These are phyloP conservation scores for Russula vinacea DNA, from an alignment of 768 basidiomycete species.

Conservation along the genomic window DNA sequence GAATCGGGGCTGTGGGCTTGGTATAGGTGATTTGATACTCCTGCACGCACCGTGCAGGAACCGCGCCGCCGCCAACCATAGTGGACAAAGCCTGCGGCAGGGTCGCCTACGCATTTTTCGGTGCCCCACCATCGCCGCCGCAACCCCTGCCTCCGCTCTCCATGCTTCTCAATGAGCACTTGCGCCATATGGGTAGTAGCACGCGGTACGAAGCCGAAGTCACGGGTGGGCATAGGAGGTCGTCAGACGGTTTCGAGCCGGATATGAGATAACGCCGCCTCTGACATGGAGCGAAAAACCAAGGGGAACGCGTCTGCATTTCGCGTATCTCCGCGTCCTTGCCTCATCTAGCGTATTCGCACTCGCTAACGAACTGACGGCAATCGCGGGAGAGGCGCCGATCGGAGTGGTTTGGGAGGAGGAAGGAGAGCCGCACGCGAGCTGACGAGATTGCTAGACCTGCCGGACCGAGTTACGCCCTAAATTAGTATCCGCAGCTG, in stretches of 20 bases:
- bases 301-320: conserved; percentile 43
- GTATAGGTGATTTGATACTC: too few species aligned
- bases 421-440: background rate
- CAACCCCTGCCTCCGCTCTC: conserved; percentile 41
- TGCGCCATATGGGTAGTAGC: conserved; percentile 36
- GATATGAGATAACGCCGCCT: conserved; percentile 56
- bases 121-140: conserved; percentile 33
- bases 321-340: conserved; percentile 51
- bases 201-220: conserved; percentile 46
- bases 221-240: conserved; percentile 51
- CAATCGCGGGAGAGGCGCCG: conserved; percentile 49
- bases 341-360: conserved; percentile 35
- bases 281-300: conserved; percentile 30
- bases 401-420: background rate
- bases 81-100: conserved; percentile 47
- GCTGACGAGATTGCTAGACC: conserved; percentile 24
- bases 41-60: too few species aligned
- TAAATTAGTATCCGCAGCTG: conserved; percentile 34
- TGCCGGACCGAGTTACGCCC: background rate
- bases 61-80: conserved; percentile 50
- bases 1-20: too few species aligned
- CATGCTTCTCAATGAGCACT: conserved; percentile 52
- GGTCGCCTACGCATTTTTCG: conserved; percentile 58
- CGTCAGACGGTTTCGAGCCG: conserved; percentile 46
- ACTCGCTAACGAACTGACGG: conserved; percentile 38